Base-by-base conservation (phyloP, 768 basidiomycete species). In the Neoboletus brunneissimus region DNA sequence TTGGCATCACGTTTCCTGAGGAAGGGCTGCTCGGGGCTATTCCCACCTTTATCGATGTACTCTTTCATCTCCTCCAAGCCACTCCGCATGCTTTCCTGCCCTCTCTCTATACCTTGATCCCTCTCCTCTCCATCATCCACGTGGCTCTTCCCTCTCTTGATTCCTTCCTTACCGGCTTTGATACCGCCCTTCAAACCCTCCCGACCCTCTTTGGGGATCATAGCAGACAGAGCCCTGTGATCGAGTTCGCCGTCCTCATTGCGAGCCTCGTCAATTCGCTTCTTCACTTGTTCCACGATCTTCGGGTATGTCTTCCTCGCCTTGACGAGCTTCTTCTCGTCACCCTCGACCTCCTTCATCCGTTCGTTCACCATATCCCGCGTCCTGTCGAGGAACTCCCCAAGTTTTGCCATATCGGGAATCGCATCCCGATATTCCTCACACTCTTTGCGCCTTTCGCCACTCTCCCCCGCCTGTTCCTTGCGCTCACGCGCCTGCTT, bases 1-100 rank as follows among this genome's bases (percentile, higher is more conserved):
- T 71, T 71, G 8, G 69, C 58, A 18, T 57, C 53, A 12, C 49
- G 58, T 51, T 66, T 70, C 51, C 13, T 57, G 5, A 8, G 18
- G 2, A 43, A n/a, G 16, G 51, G 23, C 35, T 60, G 53, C 38
- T 68, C 56, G 13, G 54, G 51, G 23, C 53, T 29, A 54, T 64
- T 55, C 20, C 49, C 61, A 11, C 38, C 42, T 38, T 60, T 57
- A 12, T 18, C 27, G 15, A 34, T 32, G 40, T 31, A 4, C 27
- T 57, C 59, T 45, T 38, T 48, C 62, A 47, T 50, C 42, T 61
- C 55, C 8, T 66, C 57, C 43, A 56, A 50, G 10, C 57, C 62
- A 44, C 38, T 56, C 25, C 44, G 48, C 31, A 6, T 41, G 15
- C 59, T 51, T 12, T 66, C 60, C 31, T 38, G 40, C 12, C 59